Conservation (phyloP, 2,329 filamentous ascomycete genomes). For the Xylaria arbuscula region DNA sequence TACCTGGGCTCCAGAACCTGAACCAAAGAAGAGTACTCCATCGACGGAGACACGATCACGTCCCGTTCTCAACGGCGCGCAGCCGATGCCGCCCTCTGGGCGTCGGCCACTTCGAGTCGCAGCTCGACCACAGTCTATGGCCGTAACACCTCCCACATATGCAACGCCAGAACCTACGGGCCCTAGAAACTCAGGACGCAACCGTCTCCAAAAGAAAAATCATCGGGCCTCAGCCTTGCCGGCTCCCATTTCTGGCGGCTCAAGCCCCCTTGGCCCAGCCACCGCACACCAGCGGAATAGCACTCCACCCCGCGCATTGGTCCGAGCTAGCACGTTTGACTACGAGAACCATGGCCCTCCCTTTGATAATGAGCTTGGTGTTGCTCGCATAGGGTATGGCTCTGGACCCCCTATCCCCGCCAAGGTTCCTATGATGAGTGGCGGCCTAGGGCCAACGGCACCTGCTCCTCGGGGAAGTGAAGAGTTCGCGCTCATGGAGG, state of each 20-base stretch:
- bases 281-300: constrained; percentile 64
- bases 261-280: constrained; percentile 65
- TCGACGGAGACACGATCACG: constrained; percentile 52
- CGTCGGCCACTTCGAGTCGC: constrained; percentile 64
- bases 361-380: constrained; percentile 49
- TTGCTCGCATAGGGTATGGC: constrained; percentile 47
- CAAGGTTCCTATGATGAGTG: constrained; percentile 71
- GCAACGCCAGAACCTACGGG: constrained; percentile 50
- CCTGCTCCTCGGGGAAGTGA: constrained; percentile 53
- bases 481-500: constrained; percentile 72
- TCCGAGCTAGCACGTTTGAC: constrained; percentile 64
- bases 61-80: constrained; percentile 63
- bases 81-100: constrained; percentile 62
- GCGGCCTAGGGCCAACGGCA: constrained; percentile 46
- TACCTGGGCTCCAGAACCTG: constrained; percentile 81
- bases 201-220: constrained; percentile 73
- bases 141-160: constrained; percentile 49
- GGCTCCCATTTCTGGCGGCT: constrained; percentile 53
- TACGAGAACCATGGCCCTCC: constrained; percentile 64
- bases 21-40: constrained; percentile 62
- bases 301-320: constrained; percentile 57
- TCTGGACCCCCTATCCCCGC: constrained; percentile 72
- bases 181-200: constrained; percentile 59
- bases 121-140: constrained; percentile 62
- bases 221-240: constrained; percentile 59